A percentile compares a stretch with the other conserved stretches of the same genome.
phyloP scores from a whole-genome alignment of 768 basidiomycete genomes.

The Daedaleopsis nitida region DNA sequence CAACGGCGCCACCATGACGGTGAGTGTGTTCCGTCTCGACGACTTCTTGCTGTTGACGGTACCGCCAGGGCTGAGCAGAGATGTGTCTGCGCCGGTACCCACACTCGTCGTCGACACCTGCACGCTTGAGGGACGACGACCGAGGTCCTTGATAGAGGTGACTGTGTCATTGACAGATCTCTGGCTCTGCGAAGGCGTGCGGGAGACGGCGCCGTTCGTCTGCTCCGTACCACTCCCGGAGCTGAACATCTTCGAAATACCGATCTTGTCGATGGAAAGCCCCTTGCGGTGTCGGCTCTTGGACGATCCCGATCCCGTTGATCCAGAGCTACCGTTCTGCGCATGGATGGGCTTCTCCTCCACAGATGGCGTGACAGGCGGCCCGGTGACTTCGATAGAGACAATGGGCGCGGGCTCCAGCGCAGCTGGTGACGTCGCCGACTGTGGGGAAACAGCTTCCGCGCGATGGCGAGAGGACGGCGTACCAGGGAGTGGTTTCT shows the following conservation, averaged over 20 bases:
- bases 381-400: conserved; percentile 36
- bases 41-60: conserved; percentile 47
- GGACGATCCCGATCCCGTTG: conserved; percentile 31
- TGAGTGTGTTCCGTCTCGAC: conserved; percentile 78
- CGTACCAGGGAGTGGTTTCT: conserved; percentile 36
- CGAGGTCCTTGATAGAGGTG: conserved; percentile 22
- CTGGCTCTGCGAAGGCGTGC: conserved; percentile 45
- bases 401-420: conserved; percentile 29
- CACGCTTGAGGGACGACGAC: conserved; percentile 34
- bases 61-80: conserved; percentile 40
- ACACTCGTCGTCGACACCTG: conserved; percentile 29
- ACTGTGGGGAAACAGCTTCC: conserved; percentile 10
- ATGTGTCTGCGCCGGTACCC: conserved; percentile 25
- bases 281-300: conserved; percentile 63
- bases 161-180: conserved; percentile 28
- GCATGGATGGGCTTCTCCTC: conserved; percentile 22
- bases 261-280: conserved; percentile 78
- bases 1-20: conserved; percentile 83
- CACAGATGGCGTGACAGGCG: conserved; percentile 28
- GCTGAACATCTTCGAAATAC: conserved; percentile 74
- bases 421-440: conserved; percentile 2
- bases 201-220: conserved; percentile 38
- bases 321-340: conserved; percentile 22
- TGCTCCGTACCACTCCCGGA: conserved; percentile 36
- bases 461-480: conserved; percentile 19